Conservation (phyloP, 2,329 filamentous ascomycete species). For the Akanthomyces uredinophilus region DNA sequence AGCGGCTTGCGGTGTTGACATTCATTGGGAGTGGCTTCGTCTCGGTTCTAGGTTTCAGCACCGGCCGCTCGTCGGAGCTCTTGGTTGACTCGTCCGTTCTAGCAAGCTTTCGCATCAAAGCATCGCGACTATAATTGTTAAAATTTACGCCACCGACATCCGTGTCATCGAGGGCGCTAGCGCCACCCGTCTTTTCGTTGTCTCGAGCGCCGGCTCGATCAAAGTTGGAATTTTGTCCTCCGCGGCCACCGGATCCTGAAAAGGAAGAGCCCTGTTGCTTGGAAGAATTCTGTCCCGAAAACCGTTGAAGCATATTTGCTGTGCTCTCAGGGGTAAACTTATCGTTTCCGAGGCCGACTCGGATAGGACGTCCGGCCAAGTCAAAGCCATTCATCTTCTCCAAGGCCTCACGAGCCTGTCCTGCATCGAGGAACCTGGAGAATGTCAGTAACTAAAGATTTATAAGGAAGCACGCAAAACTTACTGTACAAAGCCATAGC, state of each 20-base stretch:
- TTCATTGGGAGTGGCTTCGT: conserved; percentile 74
- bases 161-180: conserved; percentile 92
- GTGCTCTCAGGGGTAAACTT: conserved; percentile 99
- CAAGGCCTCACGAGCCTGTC: conserved; percentile 86
- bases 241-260: conserved; percentile 83
- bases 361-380: conserved; percentile 92
- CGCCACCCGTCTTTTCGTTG: conserved; percentile 83
- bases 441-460: conserved; percentile 28
- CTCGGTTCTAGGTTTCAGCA: conserved; percentile 74
- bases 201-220: conserved; percentile 87
- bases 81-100: conserved; percentile 79
- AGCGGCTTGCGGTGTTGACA: conserved; percentile 88
- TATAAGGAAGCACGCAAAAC: background rate
- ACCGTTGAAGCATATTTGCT: conserved; percentile 85
- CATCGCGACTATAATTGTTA: conserved; percentile 98
- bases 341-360: conserved; percentile 98
- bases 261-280: conserved; percentile 86
- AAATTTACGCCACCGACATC: conserved; percentile 98
- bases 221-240: conserved; percentile 79
- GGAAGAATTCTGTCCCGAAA: conserved; percentile 68
- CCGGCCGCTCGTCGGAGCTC: conserved; percentile 63
- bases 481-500: conserved; percentile 97
- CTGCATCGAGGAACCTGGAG: conserved; percentile 77
- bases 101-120: conserved; percentile 97
- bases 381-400: conserved; percentile 99